phyloP scores from a whole-genome alignment of 257 asterid genomes.

The Asclepias syriaca region DNA sequence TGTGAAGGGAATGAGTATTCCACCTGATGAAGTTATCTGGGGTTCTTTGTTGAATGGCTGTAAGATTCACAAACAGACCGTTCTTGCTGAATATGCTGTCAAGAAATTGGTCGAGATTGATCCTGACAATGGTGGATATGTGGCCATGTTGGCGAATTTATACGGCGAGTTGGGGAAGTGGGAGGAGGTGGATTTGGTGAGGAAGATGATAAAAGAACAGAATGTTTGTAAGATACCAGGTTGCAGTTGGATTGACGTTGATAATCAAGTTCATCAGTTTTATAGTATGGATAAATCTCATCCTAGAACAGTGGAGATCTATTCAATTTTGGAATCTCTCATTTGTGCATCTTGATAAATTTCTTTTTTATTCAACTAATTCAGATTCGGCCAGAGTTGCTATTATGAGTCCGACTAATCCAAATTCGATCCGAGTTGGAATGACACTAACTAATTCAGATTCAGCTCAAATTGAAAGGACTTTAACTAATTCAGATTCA shows the following conservation, averaged over 20 bases:
- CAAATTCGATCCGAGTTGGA: too few relatives aligned
- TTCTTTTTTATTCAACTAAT: background rate
- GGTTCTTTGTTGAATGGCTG: slow-evolving; percentile 76
- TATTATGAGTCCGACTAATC: too few relatives aligned
- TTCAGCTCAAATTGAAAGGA: too few relatives aligned
- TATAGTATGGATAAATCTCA: slow-evolving; percentile 61
- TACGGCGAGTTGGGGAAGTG: slow-evolving; percentile 65
- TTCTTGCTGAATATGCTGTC: slow-evolving; percentile 58
- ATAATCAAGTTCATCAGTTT: slow-evolving; percentile 49
- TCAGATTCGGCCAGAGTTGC: too few relatives aligned
- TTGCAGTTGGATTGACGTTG: slow-evolving; percentile 80
- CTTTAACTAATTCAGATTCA: too few relatives aligned
- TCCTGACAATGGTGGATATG: slow-evolving; percentile 61
- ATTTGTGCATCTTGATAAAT: slow-evolving; percentile 20
- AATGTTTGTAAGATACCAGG: slow-evolving; percentile 52
- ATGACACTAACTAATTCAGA: too few relatives aligned
- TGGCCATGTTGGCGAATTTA: slow-evolving; percentile 62
- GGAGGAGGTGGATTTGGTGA: slow-evolving; percentile 50
- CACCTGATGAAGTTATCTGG: slow-evolving; percentile 72
- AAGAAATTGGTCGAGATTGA: slow-evolving; percentile 49
- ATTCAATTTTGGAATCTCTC: slow-evolving; percentile 42
- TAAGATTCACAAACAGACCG: slow-evolving; percentile 52
- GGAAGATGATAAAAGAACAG: slow-evolving; percentile 40
- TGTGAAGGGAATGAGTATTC: slow-evolving; percentile 45
- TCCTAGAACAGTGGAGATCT: slow-evolving; percentile 51